Conservation (phyloP, 2,329 filamentous ascomycete species). For the Penicillium frequentans region DNA sequence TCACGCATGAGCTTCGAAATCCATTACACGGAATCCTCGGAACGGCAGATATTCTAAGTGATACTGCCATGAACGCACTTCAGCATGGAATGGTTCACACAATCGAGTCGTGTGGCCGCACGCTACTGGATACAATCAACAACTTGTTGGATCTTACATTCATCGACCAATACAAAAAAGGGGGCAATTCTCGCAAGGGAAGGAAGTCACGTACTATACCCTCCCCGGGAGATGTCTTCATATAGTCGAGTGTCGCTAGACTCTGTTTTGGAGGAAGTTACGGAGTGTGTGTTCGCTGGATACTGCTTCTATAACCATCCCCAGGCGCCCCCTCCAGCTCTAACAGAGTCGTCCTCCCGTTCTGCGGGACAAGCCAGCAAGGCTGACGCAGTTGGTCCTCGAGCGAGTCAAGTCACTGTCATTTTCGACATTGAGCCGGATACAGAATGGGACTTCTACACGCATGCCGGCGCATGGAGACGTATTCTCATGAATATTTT, state of each 20-base stretch:
- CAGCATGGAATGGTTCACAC: slow-evolving; percentile 34
- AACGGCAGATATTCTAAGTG: slow-evolving; percentile 30
- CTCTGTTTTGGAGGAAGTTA: slow-evolving; percentile 24
- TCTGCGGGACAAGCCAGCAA: slow-evolving; percentile 5
- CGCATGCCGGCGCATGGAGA: slow-evolving; percentile 48
- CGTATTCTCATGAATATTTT: slow-evolving; percentile 51
- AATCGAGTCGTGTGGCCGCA: slow-evolving; percentile 41
- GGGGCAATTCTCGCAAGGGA: not conserved
- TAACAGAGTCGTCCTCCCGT: slow-evolving; percentile 10
- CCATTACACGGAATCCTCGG: slow-evolving; percentile 38
- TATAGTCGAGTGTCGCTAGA: slow-evolving; percentile 16
- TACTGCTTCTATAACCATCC: slow-evolving; percentile 23
- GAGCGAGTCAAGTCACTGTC: slow-evolving; percentile 15
- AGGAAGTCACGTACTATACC: not conserved
- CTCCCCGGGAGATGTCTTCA: not conserved
- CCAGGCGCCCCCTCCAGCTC: slow-evolving; percentile 10
- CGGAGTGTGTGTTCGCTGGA: slow-evolving; percentile 27
- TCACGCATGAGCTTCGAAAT: slow-evolving; percentile 35
- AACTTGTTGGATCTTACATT: slow-evolving; percentile 32
- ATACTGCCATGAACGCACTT: slow-evolving; percentile 27
- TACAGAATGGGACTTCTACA: slow-evolving; percentile 44
- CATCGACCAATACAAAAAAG: slow-evolving; percentile 21
- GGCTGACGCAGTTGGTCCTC: slow-evolving; percentile 4
- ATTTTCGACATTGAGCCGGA: slow-evolving; percentile 43
- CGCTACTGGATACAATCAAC: slow-evolving; percentile 43